Evolutionary conservation across 2,329 filamentous ascomycete species (phyloP).

Genomic region (Dactylellina cionopaga): DNA sequence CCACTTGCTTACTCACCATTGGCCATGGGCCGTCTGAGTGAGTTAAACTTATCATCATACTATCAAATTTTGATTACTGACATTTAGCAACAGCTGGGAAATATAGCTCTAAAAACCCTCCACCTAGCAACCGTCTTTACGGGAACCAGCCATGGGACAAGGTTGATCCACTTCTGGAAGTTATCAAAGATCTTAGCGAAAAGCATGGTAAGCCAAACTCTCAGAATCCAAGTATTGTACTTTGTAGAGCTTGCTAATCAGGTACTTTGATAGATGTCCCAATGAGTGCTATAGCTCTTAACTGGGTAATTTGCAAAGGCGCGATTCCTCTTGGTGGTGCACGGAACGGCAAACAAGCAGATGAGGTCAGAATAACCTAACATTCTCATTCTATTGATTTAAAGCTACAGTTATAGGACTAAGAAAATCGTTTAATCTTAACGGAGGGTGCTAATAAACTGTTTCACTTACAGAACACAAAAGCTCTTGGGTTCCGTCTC

Average conservation of each 20-base stretch:
- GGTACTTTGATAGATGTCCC: conserved; percentile 15
- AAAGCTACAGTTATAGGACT: background rate
- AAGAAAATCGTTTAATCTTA: background rate
- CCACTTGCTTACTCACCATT: conserved; percentile 63
- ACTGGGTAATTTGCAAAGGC: conserved; percentile 64
- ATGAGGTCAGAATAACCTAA: conserved; percentile 55
- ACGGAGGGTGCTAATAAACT: background rate
- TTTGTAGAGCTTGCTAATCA: background rate
- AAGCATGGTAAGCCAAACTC: conserved; percentile 58
- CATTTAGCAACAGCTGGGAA: conserved; percentile 57
- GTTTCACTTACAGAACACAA: conserved; percentile 58
- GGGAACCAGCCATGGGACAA: conserved; percentile 63
- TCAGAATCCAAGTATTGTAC: too few species aligned
- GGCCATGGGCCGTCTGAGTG: conserved; percentile 61
- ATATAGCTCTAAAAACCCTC: conserved; percentile 61
- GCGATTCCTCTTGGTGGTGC: conserved; percentile 62
- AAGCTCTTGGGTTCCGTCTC: conserved; percentile 62
- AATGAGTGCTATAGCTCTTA: conserved; percentile 62
- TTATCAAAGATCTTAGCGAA: conserved; percentile 60
- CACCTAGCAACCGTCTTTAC: conserved; percentile 60
- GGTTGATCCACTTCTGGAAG: conserved; percentile 60
- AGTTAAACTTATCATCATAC: background rate
- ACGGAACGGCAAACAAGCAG: conserved; percentile 61
- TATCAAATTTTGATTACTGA: background rate
- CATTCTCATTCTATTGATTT: background rate